Percentiles rank a stretch among this genome's conserved stretches.
phyloP scores from a whole-genome alignment of 2,329 filamentous ascomycete genomes.

The Monosporascus sp. region DNA sequence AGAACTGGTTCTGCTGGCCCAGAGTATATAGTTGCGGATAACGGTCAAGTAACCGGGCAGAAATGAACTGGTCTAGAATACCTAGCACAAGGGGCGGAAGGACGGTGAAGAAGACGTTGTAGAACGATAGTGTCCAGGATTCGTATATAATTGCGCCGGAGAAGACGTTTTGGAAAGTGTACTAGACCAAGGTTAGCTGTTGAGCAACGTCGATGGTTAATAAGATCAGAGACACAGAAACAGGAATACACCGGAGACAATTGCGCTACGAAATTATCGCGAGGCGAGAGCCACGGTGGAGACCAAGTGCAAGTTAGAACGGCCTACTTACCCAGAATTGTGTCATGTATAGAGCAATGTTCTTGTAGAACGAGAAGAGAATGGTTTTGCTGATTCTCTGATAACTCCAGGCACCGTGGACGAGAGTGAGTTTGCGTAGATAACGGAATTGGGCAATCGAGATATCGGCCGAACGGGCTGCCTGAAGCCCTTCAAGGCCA shows the following conservation, averaged over 20 bases:
- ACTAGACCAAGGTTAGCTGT: conserved; percentile 46
- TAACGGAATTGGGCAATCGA: conserved; percentile 95
- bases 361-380: conserved; percentile 98
- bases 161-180: conserved; percentile 96
- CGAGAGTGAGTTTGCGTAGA: conserved; percentile 85
- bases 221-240: background rate
- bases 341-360: conserved; percentile 97
- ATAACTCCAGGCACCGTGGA: conserved; percentile 97
- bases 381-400: conserved; percentile 96
- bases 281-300: background rate
- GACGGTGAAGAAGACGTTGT: conserved; percentile 97
- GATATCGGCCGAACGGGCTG: conserved; percentile 90
- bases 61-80: conserved; percentile 97
- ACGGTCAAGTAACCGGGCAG: conserved; percentile 83
- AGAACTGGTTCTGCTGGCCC: conserved; percentile 89
- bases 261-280: background rate
- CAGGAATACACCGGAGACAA: background rate
- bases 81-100: conserved; percentile 90
- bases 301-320: background rate
- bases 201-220: background rate
- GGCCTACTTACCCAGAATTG: conserved; percentile 81
- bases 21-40: conserved; percentile 95
- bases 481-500: conserved; percentile 93
- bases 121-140: conserved; percentile 98
- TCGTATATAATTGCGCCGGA: conserved; percentile 98